Base-by-base conservation (phyloP, 192 early-diverging fungal species). In the Podila epicladia region DNA sequence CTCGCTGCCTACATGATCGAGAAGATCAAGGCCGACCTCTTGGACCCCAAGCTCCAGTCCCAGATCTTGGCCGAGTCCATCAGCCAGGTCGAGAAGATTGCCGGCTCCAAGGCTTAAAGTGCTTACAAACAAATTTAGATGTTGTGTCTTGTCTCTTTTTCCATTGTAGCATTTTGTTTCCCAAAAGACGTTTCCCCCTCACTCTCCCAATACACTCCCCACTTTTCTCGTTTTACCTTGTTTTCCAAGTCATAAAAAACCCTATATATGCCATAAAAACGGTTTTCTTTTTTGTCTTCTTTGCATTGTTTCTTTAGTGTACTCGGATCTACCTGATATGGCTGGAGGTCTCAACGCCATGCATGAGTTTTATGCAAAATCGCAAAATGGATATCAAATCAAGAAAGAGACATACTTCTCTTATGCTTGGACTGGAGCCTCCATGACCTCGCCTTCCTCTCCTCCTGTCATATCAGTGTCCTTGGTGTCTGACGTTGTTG, bases 1-100 rank as follows among this genome's bases (percentile, higher is more conserved):
- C 86, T 98, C 73, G 94, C 94, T 62, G 86, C 88, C 55, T 86
- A 89, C 82, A 92, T 99, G 80, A 96, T 99, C 75, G 89, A 91
- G 82, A 92, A 89, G 85, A 89, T 95, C 82, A 89, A 91, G 74
- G 85, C 84, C 57, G 85, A 91, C 69, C 87, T 96, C 51, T 65
- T 76, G 58, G 91, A 93, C 82, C 89, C 92, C 82, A 92, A 90
- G 80, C 67, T 90, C 61, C 77, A 80, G 77, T 69, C 77, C 77
- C 72, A 80, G 77, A 80, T 80, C 67, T 65, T 80, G 62, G 71
- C 67, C 64, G 77, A 80, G 77, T 80, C 77, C 58, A 80, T 80
- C 77, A 69, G 66, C 71, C 77, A 80, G 66, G 77, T 80, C 71
- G 77, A 80, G 77, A 80, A 80, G 77, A 80, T 80, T 49, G 77